phyloP scores from a whole-genome alignment of 2,329 filamentous ascomycete genomes.

The Aspergillus sp. region DNA sequence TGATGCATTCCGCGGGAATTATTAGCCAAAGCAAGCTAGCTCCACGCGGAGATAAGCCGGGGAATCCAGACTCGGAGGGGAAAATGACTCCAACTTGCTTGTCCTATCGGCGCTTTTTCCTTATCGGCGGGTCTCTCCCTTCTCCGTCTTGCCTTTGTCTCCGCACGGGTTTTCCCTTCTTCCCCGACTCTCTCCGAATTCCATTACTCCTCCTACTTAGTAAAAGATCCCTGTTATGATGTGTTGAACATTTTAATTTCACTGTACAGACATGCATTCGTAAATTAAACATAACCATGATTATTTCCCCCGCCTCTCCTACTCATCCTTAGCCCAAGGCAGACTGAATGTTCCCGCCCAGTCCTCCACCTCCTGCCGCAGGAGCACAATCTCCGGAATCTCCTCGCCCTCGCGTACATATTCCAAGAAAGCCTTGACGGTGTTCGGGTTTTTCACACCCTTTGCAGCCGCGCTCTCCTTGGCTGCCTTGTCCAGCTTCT shows the following conservation, averaged over 20 bases:
- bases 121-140: not conserved
- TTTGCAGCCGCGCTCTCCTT: slow-evolving; percentile 74
- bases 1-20: no score
- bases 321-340: slow-evolving; percentile 70
- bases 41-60: slow-evolving; percentile 1
- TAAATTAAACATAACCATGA: slow-evolving; percentile 5
- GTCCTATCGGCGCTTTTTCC: not conserved
- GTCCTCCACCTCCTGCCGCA: slow-evolving; percentile 84
- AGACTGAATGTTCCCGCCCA: slow-evolving; percentile 93
- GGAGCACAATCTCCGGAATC: slow-evolving; percentile 76
- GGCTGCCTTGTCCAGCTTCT: slow-evolving; percentile 68
- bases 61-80: not conserved
- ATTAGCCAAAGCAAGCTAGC: not conserved
- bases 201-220: not conserved
- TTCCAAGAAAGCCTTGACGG: slow-evolving; percentile 96
- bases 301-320: slow-evolving; percentile 14
- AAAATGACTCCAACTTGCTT: not conserved
- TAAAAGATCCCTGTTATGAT: not conserved
- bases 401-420: slow-evolving; percentile 80
- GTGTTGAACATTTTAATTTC: slow-evolving; percentile 17
- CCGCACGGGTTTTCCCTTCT: not conserved
- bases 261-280: slow-evolving; percentile 20
- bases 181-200: not conserved
- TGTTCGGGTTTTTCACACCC: slow-evolving; percentile 94
- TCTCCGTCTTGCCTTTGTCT: not conserved